Conservation (phyloP, 257 asterid genomes). For the Solanum megistacrolobum region DNA sequence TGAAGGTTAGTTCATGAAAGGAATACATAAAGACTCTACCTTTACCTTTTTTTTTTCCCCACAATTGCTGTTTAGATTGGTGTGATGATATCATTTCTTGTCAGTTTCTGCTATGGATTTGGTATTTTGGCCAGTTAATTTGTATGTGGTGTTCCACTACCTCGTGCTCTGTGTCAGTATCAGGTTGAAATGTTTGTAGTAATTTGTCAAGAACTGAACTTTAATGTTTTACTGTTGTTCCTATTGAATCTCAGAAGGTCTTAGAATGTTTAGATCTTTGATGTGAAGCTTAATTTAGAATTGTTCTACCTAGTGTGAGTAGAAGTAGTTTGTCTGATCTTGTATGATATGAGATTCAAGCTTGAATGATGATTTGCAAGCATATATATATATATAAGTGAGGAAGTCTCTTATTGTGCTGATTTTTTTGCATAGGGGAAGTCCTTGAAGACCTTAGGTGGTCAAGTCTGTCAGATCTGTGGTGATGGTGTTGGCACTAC, state of each 20-base stretch:
- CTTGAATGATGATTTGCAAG: not conserved
- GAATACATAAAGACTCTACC: not conserved
- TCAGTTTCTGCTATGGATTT: not conserved
- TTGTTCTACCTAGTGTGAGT: not conserved
- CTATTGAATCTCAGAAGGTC: not conserved
- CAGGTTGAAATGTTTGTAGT: not conserved
- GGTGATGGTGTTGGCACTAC: conserved; percentile 77
- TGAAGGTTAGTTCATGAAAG: conserved; percentile 44
- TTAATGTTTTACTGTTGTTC: not conserved
- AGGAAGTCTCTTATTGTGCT: conserved; percentile 5
- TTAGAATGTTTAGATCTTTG: not conserved
- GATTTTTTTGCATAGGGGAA: conserved; percentile 48
- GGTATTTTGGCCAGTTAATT: not conserved
- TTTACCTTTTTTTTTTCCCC: not conserved
- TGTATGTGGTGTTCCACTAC: not conserved
- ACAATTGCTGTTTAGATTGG: not conserved
- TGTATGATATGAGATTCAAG: not conserved
- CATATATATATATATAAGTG: not conserved
- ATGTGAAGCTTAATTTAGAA: not conserved
- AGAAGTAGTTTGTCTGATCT: not conserved
- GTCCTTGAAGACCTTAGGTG: conserved; percentile 53
- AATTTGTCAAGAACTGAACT: not conserved
- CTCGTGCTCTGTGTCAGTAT: not conserved
- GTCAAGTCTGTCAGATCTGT: conserved; percentile 95
- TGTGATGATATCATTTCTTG: not conserved